These are phyloP conservation scores for Mychonastes homosphaera DNA, from an alignment of 139 green algal genomes.

Conservation along the genomic window DNA sequence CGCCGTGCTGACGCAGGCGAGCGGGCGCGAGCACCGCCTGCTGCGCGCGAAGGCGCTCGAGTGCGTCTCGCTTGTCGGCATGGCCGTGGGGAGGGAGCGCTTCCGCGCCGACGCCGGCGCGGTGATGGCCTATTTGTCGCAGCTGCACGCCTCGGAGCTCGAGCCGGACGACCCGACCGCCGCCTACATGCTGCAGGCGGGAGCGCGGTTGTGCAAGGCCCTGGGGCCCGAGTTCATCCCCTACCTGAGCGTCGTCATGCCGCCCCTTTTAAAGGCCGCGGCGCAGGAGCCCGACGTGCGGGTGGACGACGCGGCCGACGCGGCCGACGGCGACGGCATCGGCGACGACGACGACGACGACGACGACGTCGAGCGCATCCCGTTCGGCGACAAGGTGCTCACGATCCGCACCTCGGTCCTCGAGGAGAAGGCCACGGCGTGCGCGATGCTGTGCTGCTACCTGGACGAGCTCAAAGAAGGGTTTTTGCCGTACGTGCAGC, in stretches of 20 bases:
- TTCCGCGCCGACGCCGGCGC: slow-evolving; percentile 76
- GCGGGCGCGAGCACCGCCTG: slow-evolving; percentile 61
- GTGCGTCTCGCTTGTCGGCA: slow-evolving; percentile 93
- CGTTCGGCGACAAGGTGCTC: slow-evolving; percentile 38
- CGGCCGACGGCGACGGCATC: slow-evolving; percentile 45
- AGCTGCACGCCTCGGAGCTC: slow-evolving; percentile 53
- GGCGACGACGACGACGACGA: slow-evolving; percentile 56
- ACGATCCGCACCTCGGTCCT: slow-evolving; percentile 33
- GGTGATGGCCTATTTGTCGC: slow-evolving; percentile 81
- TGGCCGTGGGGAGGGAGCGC: slow-evolving; percentile 89
- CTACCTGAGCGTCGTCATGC: slow-evolving; percentile 90
- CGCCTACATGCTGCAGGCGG: slow-evolving; percentile 87
- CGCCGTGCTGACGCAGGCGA: slow-evolving; percentile 63
- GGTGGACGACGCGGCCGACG: slow-evolving; percentile 37
- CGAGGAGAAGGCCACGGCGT: slow-evolving; percentile 96
- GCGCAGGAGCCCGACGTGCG: slow-evolving; percentile 81
- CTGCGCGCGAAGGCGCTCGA: slow-evolving; percentile 92
- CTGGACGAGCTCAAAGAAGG: slow-evolving; percentile 91
- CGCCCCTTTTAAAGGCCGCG: slow-evolving; percentile 67
- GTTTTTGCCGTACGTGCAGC: slow-evolving; percentile 86
- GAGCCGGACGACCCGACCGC: slow-evolving; percentile 64
- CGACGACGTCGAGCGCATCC: slow-evolving; percentile 54
- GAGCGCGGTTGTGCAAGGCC: slow-evolving; percentile 93
- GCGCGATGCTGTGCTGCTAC: slow-evolving; percentile 97
- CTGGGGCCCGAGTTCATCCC: slow-evolving; percentile 92